Base-by-base conservation (phyloP, 306 rosid species). In the Citrullus amarus region DNA sequence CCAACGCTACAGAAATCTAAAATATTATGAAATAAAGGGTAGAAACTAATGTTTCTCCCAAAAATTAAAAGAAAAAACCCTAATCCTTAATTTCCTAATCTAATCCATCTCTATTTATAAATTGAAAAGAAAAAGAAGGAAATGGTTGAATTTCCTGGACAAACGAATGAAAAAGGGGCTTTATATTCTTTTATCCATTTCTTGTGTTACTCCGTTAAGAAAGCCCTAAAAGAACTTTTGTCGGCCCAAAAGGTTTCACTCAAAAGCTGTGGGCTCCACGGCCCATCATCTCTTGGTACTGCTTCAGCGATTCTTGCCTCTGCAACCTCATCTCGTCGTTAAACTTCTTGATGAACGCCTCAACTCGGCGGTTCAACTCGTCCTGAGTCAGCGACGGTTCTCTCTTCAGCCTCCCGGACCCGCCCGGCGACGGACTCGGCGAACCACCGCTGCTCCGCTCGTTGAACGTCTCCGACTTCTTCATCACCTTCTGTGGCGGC, bases 331-430 rank as follows among this genome's bases (percentile, higher is more conserved):
- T 95, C 76, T 92, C 99, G 79, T 88, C 87, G 76, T 95, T 95
- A 67, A 91, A 89, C 91, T 95, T 95, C 43, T 88, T 91, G 25
- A 95, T 95, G 50, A 95, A 95, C 75, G 99, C 99, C 81, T 95
- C 99, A 15, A 92, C 99, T 78, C 99, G 97, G 57, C 97, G 92
- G 81, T 95, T 91, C 97, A 95, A 75, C 82, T 95, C 99, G 85
- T 95, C 97, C 87, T 95, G 97, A 80, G 90, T 83, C 93, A 89
- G 87, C 78, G 97, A 92, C 76, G 97, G 63, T 41, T 95, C 98
- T 63, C 84, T 90, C 91, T 83, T 84, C 79, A 91, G 79, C 80
- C 74, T 82, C 36, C 83, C 91, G 6, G 88, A 77, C 3, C 46
- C 84, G 0, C 69, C 76, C 2, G 88, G 57, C 57, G 86, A 68